Conservation (phyloP, 768 basidiomycete species). For the Tylopilus rubrobrunneus region DNA sequence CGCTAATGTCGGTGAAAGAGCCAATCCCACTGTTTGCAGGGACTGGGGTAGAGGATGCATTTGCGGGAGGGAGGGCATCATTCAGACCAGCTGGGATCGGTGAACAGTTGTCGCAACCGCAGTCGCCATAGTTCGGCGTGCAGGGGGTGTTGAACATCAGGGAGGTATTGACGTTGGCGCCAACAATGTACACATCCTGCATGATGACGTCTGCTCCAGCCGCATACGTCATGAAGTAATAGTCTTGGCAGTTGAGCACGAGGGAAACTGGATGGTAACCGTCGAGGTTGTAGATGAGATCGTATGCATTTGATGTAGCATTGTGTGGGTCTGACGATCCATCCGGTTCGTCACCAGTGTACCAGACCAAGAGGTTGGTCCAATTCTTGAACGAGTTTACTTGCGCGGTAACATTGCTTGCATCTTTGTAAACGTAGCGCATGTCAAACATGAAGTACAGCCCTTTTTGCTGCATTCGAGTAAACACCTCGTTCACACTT, state of each 20-base stretch:
- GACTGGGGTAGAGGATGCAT: slow-evolving; percentile 15
- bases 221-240: slow-evolving; percentile 54
- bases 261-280: slow-evolving; percentile 66
- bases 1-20: slow-evolving; percentile 60
- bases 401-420: slow-evolving; percentile 54
- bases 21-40: slow-evolving; percentile 24
- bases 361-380: slow-evolving; percentile 66
- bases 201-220: slow-evolving; percentile 66
- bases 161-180: slow-evolving; percentile 62
- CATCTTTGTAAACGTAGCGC: slow-evolving; percentile 66
- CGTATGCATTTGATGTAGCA: slow-evolving; percentile 46
- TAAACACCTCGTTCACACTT: slow-evolving; percentile 45
- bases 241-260: slow-evolving; percentile 65
- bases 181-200: slow-evolving; percentile 51
- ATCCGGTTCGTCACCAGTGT: slow-evolving; percentile 71
- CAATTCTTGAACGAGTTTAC: slow-evolving; percentile 66
- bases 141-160: slow-evolving; percentile 57
- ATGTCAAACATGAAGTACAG: slow-evolving; percentile 79
- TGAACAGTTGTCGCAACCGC: slow-evolving; percentile 66
- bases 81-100: slow-evolving; percentile 38
- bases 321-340: slow-evolving; percentile 63
- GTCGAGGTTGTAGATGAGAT: slow-evolving; percentile 57
- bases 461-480: slow-evolving; percentile 62
- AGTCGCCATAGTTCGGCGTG: slow-evolving; percentile 62
- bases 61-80: slow-evolving; percentile 23